A percentile compares a stretch with the other conserved stretches of the same genome.
phyloP scores from a whole-genome alignment of 2,329 filamentous ascomycete species.

The Ramularia collo-cygni region DNA sequence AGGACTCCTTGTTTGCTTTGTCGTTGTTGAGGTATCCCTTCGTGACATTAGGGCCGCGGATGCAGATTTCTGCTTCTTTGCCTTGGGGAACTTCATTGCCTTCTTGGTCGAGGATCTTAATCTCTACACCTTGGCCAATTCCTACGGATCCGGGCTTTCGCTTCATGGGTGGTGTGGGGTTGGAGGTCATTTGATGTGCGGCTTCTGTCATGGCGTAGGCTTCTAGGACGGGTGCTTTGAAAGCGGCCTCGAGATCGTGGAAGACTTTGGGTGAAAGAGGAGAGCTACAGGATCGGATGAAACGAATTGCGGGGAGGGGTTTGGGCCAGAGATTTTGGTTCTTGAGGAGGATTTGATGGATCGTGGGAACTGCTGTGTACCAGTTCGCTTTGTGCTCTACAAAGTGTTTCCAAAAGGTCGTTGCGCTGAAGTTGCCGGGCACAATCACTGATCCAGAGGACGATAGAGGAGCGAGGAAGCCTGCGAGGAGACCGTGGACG shows the following conservation, averaged over 20 bases:
- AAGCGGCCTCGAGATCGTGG: constrained; percentile 67
- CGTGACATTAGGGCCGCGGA: constrained; percentile 75
- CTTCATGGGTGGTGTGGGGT: constrained; percentile 55
- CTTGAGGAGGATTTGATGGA: constrained; percentile 81
- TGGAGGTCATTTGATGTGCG: constrained; percentile 75
- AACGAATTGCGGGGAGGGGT: constrained; percentile 67
- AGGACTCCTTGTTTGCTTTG: constrained; percentile 65
- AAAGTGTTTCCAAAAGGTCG: constrained; percentile 77
- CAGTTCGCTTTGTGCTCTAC: constrained; percentile 69
- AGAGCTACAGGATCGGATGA: constrained; percentile 82
- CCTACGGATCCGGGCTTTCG: constrained; percentile 78
- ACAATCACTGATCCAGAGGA: constrained; percentile 75
- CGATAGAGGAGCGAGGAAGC: constrained; percentile 67
- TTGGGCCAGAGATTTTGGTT: constrained; percentile 53
- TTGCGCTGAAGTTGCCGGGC: constrained; percentile 71
- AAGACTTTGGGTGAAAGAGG: constrained; percentile 77
- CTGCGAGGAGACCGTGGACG: constrained; percentile 80
- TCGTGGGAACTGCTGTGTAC: constrained; percentile 91
- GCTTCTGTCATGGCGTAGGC: constrained; percentile 93
- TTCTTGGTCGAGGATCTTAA: constrained; percentile 66
- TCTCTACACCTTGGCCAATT: constrained; percentile 73
- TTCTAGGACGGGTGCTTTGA: constrained; percentile 75
- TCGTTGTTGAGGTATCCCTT: constrained; percentile 80
- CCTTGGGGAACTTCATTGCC: constrained; percentile 64
- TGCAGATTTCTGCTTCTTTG: constrained; percentile 72